Evolutionary conservation across 2,329 filamentous ascomycete genomes (phyloP).

Genomic region (Alternaria sp.): DNA sequence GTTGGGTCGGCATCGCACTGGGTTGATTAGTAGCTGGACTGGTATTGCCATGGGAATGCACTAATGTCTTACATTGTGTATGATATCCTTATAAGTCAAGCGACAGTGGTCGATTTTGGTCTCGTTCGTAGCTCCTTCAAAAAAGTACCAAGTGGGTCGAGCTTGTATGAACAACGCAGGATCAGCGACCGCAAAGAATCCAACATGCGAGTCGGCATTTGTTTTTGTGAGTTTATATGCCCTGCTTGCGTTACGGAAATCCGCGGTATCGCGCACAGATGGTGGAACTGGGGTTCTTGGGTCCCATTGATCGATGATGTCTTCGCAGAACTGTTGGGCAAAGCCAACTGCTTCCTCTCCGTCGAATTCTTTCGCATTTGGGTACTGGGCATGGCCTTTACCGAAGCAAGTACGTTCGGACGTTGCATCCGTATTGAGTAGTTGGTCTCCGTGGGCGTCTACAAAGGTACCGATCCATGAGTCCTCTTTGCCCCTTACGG

Average conservation of each 20-base stretch:
- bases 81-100: background rate
- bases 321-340: background rate
- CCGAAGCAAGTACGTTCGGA: background rate
- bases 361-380: background rate
- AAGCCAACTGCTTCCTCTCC: background rate
- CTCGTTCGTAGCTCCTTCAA: background rate
- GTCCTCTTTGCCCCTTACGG: no score
- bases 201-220: background rate
- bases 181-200: background rate
- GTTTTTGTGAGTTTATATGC: accelerated
- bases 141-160: background rate
- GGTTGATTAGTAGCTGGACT: background rate
- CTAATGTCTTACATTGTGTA: background rate
- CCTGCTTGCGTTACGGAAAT: background rate
- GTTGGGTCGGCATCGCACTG: background rate
- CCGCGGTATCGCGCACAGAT: background rate
- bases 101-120: background rate
- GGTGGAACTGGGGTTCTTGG: background rate
- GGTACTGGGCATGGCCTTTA: background rate
- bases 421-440: background rate
- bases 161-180: background rate
- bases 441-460: no score
- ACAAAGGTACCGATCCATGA: no score
- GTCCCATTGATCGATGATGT: background rate
- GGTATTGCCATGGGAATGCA: no score